phyloP scores from a whole-genome alignment of 2,329 filamentous ascomycete genomes.

The Colletotrichum sp. region DNA sequence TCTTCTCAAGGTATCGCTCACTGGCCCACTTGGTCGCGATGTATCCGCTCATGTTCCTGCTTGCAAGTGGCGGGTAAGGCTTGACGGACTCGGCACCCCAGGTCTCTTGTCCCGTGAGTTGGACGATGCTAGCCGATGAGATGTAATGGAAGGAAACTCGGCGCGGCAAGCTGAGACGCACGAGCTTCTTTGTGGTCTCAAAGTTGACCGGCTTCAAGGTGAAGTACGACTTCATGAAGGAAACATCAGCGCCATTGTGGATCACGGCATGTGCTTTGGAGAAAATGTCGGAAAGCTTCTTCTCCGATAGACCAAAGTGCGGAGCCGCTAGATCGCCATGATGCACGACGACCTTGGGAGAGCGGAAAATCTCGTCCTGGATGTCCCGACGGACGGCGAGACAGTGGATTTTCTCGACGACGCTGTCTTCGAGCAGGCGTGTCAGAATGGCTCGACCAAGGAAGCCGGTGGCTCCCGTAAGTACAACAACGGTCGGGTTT shows the following conservation, averaged over 20 bases:
- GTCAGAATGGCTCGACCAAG: conserved; percentile 39
- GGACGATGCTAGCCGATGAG: conserved; percentile 26
- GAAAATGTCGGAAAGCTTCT: conserved; percentile 22
- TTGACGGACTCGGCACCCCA: neutral
- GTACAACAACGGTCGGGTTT: conserved; percentile 25
- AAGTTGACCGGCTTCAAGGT: conserved; percentile 39
- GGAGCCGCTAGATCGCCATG: neutral
- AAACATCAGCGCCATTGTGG: conserved; percentile 53
- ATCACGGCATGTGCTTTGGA: conserved; percentile 47
- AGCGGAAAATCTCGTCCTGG: neutral
- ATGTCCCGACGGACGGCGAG: conserved; percentile 35
- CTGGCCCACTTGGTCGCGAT: conserved; percentile 35
- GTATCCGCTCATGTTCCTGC: conserved; percentile 30
- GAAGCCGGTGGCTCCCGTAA: conserved; percentile 41
- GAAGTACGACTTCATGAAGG: conserved; percentile 40
- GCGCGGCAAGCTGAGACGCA: conserved; percentile 28
- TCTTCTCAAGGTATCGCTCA: conserved; percentile 34
- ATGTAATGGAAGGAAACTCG: conserved; percentile 34
- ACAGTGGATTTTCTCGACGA: conserved; percentile 41
- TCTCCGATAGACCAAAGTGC: conserved; percentile 25
- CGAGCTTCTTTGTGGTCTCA: conserved; percentile 36
- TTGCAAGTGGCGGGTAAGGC: neutral
- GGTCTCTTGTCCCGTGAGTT: neutral
- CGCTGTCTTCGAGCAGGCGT: conserved; percentile 30
- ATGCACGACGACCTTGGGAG: neutral